Base-by-base conservation (phyloP, 1,284 basidiomycete genomes). In the Leccinum variabile region DNA sequence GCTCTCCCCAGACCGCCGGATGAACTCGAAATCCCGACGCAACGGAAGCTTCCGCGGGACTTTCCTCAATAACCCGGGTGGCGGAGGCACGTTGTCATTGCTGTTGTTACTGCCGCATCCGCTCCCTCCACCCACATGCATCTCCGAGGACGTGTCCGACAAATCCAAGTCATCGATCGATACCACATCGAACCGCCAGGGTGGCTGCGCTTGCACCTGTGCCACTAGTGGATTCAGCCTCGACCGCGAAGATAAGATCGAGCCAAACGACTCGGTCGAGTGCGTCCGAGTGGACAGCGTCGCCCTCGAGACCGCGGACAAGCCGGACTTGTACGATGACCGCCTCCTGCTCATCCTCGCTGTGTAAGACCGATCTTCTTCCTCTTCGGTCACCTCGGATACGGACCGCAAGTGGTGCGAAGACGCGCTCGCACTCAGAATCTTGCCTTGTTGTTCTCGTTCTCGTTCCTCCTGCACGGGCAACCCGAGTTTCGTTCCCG, bases 21-120 rank as follows among this genome's bases (percentile, higher is more conserved):
- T 83, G 68, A 92, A 91, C 72, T 92, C 89, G 65, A 92, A 90
- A 64, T 91, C 89, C 18, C 88, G 84, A 3, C 90, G 83, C 46
- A 85, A 80, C 1, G 90, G 90, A 41, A 92, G 76, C 63, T 84
- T 84, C 32, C 85, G 81, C 49, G 81, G 76, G 10, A 79, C 75
- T 65, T 82, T 85, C 62, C 81, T 79, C 13, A 46, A 9, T 5
- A 89, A 73, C 13, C 89, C 88, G 16, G 85, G 82, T 1, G 84
- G 83, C 11, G 69, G 67, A 28, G 49, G 78, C 76, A 25, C 71
- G 72, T 50, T 54, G 30, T 54, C 33, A 6, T 11, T 54, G 30
- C 33, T 33, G 16, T 5, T 74, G 76, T 18, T n/a, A n/a, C n/a
- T 13, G 18, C 18, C 66, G 72, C 44, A 72, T 16, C 50, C 73